These are phyloP conservation scores for Toxicodendron radicans DNA, from an alignment of 345 rosid species.

Conservation along the genomic window DNA sequence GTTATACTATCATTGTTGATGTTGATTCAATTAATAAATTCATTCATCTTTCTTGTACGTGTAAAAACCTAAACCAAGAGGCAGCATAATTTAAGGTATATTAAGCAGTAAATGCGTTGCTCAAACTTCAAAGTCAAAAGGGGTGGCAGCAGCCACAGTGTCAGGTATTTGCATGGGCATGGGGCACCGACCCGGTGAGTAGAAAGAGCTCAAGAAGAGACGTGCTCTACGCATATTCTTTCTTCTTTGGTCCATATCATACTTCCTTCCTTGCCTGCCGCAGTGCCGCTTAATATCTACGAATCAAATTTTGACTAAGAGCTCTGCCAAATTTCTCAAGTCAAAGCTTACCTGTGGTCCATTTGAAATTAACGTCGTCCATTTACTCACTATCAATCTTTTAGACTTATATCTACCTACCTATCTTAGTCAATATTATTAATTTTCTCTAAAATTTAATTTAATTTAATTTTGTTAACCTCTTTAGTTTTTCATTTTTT, in stretches of 20 bases:
- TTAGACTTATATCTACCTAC: too few relatives aligned
- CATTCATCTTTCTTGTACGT: background rate
- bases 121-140: background rate
- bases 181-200: background rate
- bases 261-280: background rate
- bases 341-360: background rate
- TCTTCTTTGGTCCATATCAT: background rate
- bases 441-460: too few relatives aligned
- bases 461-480: too few relatives aligned
- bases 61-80: too few relatives aligned
- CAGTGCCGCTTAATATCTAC: background rate
- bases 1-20: too few relatives aligned
- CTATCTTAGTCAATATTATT: too few relatives aligned
- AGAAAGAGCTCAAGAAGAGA: background rate
- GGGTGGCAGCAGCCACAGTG: background rate
- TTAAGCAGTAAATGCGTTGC: too few relatives aligned
- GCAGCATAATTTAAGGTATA: background rate
- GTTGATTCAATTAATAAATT: background rate
- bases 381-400: too few relatives aligned
- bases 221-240: background rate
- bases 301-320: background rate
- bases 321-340: background rate
- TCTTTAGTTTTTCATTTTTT: too few relatives aligned
- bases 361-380: too few relatives aligned
- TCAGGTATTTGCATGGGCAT: background rate